Percentiles rank a stretch among this genome's conserved stretches.
Conservation (phyloP, 306 rosid genomes). For the Cicer bijugum region DNA sequence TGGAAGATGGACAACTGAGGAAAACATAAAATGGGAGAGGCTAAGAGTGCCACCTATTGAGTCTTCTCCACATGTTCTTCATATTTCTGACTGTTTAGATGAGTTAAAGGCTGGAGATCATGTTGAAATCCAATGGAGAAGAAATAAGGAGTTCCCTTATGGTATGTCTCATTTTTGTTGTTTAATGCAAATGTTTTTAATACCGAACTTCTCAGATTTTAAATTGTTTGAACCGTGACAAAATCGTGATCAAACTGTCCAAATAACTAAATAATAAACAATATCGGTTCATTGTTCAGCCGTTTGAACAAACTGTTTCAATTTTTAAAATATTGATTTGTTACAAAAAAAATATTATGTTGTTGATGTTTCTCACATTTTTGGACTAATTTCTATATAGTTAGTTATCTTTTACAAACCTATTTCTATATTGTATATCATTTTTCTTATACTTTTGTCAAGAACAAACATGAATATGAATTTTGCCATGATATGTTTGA, state of each 20-base stretch:
- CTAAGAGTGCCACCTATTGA: conserved; percentile 75
- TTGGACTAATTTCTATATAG: background rate
- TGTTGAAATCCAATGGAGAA: conserved; percentile 97
- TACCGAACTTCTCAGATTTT: no score
- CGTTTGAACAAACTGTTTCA: no score
- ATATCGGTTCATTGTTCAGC: no score
- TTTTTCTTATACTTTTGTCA: conserved; percentile 22
- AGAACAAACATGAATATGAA: background rate
- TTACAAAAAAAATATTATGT: no score
- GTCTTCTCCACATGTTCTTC: conserved; percentile 68
- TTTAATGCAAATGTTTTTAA: background rate
- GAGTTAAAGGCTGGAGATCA: conserved; percentile 84
- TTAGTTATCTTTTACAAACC: no score
- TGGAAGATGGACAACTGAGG: conserved; percentile 81
- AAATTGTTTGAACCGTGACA: no score
- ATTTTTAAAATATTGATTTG: no score
- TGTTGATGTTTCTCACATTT: background rate
- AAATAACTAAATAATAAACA: no score
- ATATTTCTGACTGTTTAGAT: conserved; percentile 68
- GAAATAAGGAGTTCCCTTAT: conserved; percentile 78
- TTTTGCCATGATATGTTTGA: conserved; percentile 29
- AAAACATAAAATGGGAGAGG: conserved; percentile 77
- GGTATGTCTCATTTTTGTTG: conserved; percentile 57
- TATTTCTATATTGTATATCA: background rate
- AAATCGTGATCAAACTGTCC: no score